Base-by-base conservation (phyloP, 345 rosid genomes). In the Turnera subulata region DNA sequence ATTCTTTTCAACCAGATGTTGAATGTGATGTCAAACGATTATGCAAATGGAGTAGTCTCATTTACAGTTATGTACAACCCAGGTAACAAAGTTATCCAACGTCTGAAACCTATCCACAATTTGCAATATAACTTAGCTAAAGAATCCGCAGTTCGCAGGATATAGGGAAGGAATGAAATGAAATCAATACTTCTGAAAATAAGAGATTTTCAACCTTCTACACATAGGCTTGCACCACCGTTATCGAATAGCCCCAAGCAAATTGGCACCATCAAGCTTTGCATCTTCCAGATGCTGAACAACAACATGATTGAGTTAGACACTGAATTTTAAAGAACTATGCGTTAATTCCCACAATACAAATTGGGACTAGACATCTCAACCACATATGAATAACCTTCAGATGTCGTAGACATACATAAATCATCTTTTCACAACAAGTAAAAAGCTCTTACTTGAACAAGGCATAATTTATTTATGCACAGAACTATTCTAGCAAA, bases 231-330 rank as follows among this genome's bases (percentile, higher is more conserved):
- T 32, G 9, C 49, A 13, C 53, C 64, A 58, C 11, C 7, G 46
- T 77, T 60, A 89, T 61, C 97, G 70, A 47, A 86, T 75, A 57
- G 92, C 90, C 68, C 85, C 97, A 42, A 77, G 79, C 77, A 86
- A 66, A 66, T 84, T 89, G 52, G 95, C 97, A 5, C 95, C 97
- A 23, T 84, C 97, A n/a, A 89, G 92, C 79, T 56, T 89, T 44
- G 92, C 85, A 53, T 86, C 94, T 75, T 89, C 89, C 81, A 86
- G 67, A 55, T 75, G 88, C 97, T 88, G 87, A 26, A 52, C 12
- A 54, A 65, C 20, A 15, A 43, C 1, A 43, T 14, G 18, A 13
- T 1, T 9, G 24, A 13, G 35, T 56, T n/a, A 39, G 25, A 46
- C 37, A 20, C 4, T 51, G 21, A 19, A 22, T 63, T 40, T 43